Base-by-base conservation (phyloP, 164 flowering plant genomes). In the Liquidambar formosana region DNA sequence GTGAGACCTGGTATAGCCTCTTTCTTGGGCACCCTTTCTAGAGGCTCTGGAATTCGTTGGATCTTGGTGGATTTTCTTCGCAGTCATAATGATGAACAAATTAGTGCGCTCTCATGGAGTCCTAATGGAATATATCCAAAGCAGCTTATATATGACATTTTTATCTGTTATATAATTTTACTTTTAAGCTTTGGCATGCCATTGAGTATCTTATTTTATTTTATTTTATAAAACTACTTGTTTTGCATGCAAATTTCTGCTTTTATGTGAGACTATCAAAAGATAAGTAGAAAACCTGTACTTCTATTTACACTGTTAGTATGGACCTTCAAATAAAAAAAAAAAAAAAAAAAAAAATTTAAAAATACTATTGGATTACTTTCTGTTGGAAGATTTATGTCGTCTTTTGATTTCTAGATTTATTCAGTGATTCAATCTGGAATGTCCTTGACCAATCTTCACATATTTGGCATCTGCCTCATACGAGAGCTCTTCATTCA, bases 401-500 rank as follows among this genome's bases (percentile, higher is more conserved):
- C 8, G 6, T 59, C 45, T 13, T 15, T 49, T 9, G 11, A 26
- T 16, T 38, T 2, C 3, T 26, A 10, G 9, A 14, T 44, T 57
- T 46, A 8, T 44, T 33, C 14, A 14, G 3, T 23, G 27, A 12
- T 1, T 26, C 59, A 48, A 63, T 15, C 43, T 33, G 19, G 16
- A 22, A 45, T 65, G 73, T 86, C 89, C 97, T 85, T 91, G 81
- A 90, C 93, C 16, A 61, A 18, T 41, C 45, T 67, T 69, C 66
- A 96, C 95, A 79, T 91, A 84, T 85, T 80, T 96, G 82, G 98
- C 97, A 57, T 90, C 97, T 63, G 97, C 90, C n/a, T 91, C 99
- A 56, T 80, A 73, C 77, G 94, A 90, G 76, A 90, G 91, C 74
- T 89, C 97, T 11, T 87, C 98, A 53, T 93, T 96, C 82, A 93